These are phyloP conservation scores for Malassezia obtusa DNA, from an alignment of 1,284 basidiomycete species.

Conservation along the genomic window DNA sequence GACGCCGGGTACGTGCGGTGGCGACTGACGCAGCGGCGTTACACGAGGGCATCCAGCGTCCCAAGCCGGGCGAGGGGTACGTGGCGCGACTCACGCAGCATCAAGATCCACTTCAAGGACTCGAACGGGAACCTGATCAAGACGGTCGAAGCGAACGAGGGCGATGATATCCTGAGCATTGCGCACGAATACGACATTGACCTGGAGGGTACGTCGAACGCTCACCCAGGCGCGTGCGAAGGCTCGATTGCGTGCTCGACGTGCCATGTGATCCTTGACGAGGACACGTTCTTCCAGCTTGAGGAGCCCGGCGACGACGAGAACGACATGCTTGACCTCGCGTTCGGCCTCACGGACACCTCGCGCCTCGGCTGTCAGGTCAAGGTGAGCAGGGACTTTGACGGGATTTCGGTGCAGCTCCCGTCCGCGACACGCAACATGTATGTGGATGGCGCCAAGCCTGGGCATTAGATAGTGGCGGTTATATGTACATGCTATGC, in stretches of 20 bases:
- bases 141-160: slow-evolving; percentile 83
- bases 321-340: slow-evolving; percentile 85
- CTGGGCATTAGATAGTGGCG: slow-evolving; percentile 6
- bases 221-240: slow-evolving; percentile 69
- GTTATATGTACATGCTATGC: not conserved
- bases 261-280: slow-evolving; percentile 82
- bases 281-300: slow-evolving; percentile 70
- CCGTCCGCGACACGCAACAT: slow-evolving; percentile 92
- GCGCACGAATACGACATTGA: slow-evolving; percentile 96
- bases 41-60: slow-evolving; percentile 55
- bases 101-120: slow-evolving; percentile 81
- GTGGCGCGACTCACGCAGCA: slow-evolving; percentile 51
- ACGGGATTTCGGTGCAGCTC: slow-evolving; percentile 74
- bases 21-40: not conserved
- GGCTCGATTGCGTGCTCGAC: slow-evolving; percentile 94
- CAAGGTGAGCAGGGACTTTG: slow-evolving; percentile 65
- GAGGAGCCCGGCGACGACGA: slow-evolving; percentile 93
- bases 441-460: slow-evolving; percentile 67
- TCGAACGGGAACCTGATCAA: slow-evolving; percentile 71
- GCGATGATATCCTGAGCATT: slow-evolving; percentile 79
- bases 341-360: slow-evolving; percentile 91
- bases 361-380: slow-evolving; percentile 68
- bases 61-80: slow-evolving; percentile 55
- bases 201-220: too few relatives aligned
- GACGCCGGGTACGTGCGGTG: not conserved